These are phyloP conservation scores for Jackrogersella multiformis DNA, from an alignment of 495 filamentous ascomycete genomes.

Conservation along the genomic window DNA sequence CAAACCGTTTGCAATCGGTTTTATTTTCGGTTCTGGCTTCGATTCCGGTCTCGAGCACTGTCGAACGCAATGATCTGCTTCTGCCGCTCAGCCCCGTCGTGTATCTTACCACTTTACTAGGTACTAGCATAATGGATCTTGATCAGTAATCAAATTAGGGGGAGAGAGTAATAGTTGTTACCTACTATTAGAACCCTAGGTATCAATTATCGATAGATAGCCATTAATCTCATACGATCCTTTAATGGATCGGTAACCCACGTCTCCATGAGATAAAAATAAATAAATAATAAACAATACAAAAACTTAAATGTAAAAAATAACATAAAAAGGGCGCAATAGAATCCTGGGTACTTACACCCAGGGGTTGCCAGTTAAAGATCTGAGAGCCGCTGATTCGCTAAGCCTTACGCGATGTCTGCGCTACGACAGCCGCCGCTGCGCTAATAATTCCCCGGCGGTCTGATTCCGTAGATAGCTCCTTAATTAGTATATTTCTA, in stretches of 20 bases:
- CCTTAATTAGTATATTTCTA: no score
- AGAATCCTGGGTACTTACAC: background rate
- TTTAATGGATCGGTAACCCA: constrained; percentile 10
- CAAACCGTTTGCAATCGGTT: constrained; percentile 6
- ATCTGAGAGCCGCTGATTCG: constrained; percentile 2
- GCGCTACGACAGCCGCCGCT: constrained; percentile 2
- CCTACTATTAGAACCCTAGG: constrained; percentile 5
- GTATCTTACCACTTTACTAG: constrained; percentile 4
- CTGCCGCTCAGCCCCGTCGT: constrained; percentile 38
- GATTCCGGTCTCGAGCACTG: background rate
- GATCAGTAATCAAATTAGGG: background rate
- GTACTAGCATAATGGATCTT: background rate
- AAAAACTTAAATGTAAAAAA: background rate
- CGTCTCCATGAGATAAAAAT: no score
- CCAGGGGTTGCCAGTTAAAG: background rate
- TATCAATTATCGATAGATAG: background rate
- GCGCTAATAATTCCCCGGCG: no score
- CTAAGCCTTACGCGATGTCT: background rate
- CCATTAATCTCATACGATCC: background rate
- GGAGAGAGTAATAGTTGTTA: background rate
- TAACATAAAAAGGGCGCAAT: no score
- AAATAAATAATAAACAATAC: no score
- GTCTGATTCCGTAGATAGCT: no score
- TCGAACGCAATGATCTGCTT: constrained; percentile 15
- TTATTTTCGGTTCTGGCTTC: constrained; percentile 2